A percentile compares a stretch with the other conserved stretches of the same genome.
Evolutionary conservation across 2,329 filamentous ascomycete genomes (phyloP).

Genomic region (Fusarium marasasianum): DNA sequence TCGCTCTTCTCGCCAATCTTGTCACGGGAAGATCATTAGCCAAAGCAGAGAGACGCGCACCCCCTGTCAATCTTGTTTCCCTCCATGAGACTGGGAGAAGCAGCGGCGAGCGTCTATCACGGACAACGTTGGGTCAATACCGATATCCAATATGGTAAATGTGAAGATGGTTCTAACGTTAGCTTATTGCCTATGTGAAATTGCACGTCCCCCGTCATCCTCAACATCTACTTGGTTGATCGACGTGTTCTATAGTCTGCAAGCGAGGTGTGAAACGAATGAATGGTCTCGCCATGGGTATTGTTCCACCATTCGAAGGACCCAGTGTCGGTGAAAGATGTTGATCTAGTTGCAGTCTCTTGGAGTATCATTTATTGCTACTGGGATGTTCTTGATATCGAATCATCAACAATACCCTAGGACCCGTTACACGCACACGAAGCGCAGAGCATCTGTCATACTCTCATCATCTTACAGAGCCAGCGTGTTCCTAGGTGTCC

Average conservation of each 20-base stretch:
- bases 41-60: constrained; percentile 31
- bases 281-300: not conserved
- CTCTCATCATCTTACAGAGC: constrained; percentile 32
- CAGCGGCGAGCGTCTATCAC: constrained; percentile 7
- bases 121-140: not conserved
- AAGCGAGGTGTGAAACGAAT: constrained; percentile 7
- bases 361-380: not conserved
- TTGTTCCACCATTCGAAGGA: not conserved
- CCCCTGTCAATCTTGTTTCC: constrained; percentile 27
- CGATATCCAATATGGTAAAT: not conserved
- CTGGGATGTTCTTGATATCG: constrained; percentile 7
- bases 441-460: constrained; percentile 31
- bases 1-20: constrained; percentile 41
- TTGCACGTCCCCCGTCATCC: constrained; percentile 22
- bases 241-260: not conserved
- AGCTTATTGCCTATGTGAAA: constrained; percentile 9
- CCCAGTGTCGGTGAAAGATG: not conserved
- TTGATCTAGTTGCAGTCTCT: not conserved
- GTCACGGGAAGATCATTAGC: constrained; percentile 40
- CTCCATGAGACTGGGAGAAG: not conserved
- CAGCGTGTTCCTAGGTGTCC: not conserved
- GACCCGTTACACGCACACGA: constrained; percentile 21
- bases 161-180: not conserved
- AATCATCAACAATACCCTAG: constrained; percentile 8
- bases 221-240: not conserved